These are phyloP conservation scores for Curvularia spicifera DNA, from an alignment of 2,329 filamentous ascomycete genomes.

Conservation along the genomic window DNA sequence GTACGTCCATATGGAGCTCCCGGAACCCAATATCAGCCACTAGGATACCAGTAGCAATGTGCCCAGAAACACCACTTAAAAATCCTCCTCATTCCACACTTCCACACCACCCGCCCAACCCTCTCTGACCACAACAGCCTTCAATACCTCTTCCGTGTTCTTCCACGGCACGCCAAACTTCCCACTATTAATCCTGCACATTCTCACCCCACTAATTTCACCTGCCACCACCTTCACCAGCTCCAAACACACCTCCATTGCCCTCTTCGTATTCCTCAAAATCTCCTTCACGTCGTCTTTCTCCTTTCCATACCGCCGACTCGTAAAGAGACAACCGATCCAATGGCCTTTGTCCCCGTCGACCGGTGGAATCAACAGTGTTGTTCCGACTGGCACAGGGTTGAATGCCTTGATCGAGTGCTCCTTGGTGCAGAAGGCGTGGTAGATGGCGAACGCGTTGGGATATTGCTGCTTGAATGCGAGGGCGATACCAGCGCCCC, in stretches of 20 bases:
- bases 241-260: conserved; percentile 57
- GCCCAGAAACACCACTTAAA: not conserved
- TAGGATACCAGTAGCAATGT: not conserved
- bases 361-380: conserved; percentile 61
- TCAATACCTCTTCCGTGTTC: conserved; percentile 54
- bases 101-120: conserved; percentile 31
- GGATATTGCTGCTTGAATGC: conserved; percentile 60
- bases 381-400: conserved; percentile 52
- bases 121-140: conserved; percentile 32
- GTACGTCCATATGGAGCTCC: not conserved
- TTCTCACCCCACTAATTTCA: conserved; percentile 47
- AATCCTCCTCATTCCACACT: conserved; percentile 33
- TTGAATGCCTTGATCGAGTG: conserved; percentile 27
- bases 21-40: not conserved
- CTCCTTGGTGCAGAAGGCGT: conserved; percentile 53
- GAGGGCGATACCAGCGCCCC: conserved; percentile 65
- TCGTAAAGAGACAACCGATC: conserved; percentile 67
- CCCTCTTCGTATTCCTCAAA: conserved; percentile 56
- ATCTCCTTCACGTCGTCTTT: conserved; percentile 55
- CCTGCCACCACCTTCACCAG: conserved; percentile 44
- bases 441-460: conserved; percentile 57
- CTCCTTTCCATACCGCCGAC: conserved; percentile 54
- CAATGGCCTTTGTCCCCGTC: conserved; percentile 54
- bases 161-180: conserved; percentile 64
- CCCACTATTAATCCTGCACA: conserved; percentile 65